Percentiles rank a stretch among this genome's conserved stretches.
Conservation (phyloP, 2,329 filamentous ascomycete genomes). For the Diaporthe sp. region DNA sequence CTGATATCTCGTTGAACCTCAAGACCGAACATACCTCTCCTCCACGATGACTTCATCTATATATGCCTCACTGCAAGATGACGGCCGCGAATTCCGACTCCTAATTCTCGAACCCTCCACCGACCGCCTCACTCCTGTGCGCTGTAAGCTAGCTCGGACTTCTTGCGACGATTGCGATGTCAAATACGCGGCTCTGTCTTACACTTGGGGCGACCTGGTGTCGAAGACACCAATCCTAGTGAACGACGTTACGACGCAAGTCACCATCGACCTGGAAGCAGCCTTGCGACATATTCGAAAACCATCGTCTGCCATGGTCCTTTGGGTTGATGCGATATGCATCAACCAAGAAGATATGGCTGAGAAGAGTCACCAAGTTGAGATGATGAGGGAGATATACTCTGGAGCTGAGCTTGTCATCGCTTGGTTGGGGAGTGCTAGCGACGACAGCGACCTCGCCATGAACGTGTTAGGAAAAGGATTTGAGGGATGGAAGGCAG, state of each 20-base stretch:
- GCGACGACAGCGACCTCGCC: not conserved
- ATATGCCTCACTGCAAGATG: not conserved
- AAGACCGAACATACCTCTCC: not conserved
- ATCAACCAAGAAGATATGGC: not conserved
- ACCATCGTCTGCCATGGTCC: not conserved
- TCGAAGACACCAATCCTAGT: not conserved
- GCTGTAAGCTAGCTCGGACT: not conserved
- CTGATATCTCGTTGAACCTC: not conserved
- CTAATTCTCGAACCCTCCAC: not conserved
- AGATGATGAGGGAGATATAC: constrained; percentile 21
- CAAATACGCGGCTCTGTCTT: constrained; percentile 10
- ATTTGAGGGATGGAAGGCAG: not conserved
- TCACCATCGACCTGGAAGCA: not conserved
- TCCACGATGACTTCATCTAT: not conserved
- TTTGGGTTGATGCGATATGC: constrained; percentile 1
- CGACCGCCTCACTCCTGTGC: not conserved
- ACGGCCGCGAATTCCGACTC: not conserved
- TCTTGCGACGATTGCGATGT: not conserved
- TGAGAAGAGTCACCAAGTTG: not conserved
- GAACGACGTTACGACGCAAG: not conserved
- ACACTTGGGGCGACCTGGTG: not conserved
- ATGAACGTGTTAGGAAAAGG: not conserved
- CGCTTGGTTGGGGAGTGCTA: not conserved
- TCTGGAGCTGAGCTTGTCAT: not conserved
- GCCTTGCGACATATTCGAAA: not conserved